Evolutionary conservation across 495 filamentous ascomycete species (phyloP).

Genomic region (Annulohypoxylon maeteangense): DNA sequence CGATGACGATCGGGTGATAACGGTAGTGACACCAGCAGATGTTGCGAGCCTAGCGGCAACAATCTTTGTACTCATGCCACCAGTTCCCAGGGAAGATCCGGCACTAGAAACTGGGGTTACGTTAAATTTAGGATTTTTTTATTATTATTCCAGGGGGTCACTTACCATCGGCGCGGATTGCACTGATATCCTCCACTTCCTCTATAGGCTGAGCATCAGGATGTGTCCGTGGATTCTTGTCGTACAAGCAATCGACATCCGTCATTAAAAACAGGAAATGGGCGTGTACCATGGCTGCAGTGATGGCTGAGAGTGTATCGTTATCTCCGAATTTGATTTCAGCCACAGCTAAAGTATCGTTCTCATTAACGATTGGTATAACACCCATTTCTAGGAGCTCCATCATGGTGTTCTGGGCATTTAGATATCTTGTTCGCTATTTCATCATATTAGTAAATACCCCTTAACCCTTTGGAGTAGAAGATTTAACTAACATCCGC

Average conservation of each 20-base stretch:
- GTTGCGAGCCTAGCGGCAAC: slow-evolving; percentile 93
- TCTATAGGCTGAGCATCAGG: slow-evolving; percentile 90
- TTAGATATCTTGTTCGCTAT: slow-evolving; percentile 91
- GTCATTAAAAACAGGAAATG: slow-evolving; percentile 99
- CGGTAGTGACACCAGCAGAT: slow-evolving; percentile 92
- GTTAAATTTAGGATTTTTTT: neutral
- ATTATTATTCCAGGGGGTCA: neutral
- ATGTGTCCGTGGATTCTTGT: slow-evolving; percentile 88
- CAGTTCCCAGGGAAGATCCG: slow-evolving; percentile 91
- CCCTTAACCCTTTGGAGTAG: neutral
- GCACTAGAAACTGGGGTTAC: slow-evolving; percentile 75
- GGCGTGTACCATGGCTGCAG: slow-evolving; percentile 95
- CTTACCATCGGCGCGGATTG: slow-evolving; percentile 82
- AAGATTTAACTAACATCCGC: slow-evolving; percentile 77
- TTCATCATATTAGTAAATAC: slow-evolving; percentile 6
- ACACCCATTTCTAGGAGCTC: slow-evolving; percentile 95
- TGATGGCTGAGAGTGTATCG: slow-evolving; percentile 95
- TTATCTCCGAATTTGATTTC: slow-evolving; percentile 99
- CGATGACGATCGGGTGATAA: slow-evolving; percentile 91
- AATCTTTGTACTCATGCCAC: slow-evolving; percentile 98
- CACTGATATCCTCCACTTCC: slow-evolving; percentile 87
- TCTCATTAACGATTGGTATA: slow-evolving; percentile 98
- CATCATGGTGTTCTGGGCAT: slow-evolving; percentile 92
- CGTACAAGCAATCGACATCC: slow-evolving; percentile 96
- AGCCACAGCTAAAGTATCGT: slow-evolving; percentile 94